Base-by-base conservation (phyloP, 2,329 filamentous ascomycete genomes). In the Ophiostoma sp. region DNA sequence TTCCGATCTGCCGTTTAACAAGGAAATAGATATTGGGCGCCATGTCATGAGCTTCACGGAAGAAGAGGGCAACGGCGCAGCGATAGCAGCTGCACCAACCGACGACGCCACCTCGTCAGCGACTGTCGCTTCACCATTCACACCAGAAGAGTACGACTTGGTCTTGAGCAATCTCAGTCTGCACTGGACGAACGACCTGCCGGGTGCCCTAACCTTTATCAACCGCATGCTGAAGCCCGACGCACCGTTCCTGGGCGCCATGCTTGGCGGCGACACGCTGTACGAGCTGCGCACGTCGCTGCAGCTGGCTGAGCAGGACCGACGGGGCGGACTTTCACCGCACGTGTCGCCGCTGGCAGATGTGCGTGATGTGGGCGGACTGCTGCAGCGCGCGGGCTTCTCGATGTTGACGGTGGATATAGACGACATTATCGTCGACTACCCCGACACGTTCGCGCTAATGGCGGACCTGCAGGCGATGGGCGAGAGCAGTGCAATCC, bases 141-240 rank as follows among this genome's bases (percentile, higher is more conserved):
- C 86, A 64, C 81, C 90, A 4, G 85, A 88, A 72, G 87, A 89
- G 3, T 98, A 97, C 77, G 93, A 98, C 76, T 87, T 96, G 5
- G 91, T 97, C 11, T 81, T 99, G 71, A 96, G 92, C 76, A 96
- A 90, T 68, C 81, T 97, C 69, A 93, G 90, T 69, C 82, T 99
- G 76, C 95, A 99, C 79, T 99, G 95, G 95, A 90, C 97, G 82
- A 99, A 99, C 77, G 92, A 99, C 77, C 85, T 99, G 5, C 95
- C 95, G 0, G 91, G 90, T 0, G 82, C 96, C 11, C 84, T 99
- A 2, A 83, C 88, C 1, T 92, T 96, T 76, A 89, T 97, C 76
- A 96, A 97, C 81, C 85, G 86, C 72, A 82, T 96, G 45, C 84
- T 99, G 40, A 96, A 96, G 78, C 93, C 94, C 0, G 95, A 99